Evolutionary conservation across 345 rosid genomes (phyloP).

Genomic region (Laguncularia racemosa): DNA sequence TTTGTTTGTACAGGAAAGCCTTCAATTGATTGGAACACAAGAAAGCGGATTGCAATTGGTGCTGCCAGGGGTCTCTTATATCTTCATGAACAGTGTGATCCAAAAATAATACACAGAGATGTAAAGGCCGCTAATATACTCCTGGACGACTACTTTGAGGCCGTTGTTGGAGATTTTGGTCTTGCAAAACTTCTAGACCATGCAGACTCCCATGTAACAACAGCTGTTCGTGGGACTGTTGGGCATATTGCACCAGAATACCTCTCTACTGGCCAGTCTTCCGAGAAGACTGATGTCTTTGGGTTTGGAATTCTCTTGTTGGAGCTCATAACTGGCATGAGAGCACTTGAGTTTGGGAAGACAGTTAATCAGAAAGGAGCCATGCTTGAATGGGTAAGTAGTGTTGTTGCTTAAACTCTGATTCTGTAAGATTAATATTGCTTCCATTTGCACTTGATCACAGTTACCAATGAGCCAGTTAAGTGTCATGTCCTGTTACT

Average conservation of each 20-base stretch:
- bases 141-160: slow-evolving; percentile 76
- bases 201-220: slow-evolving; percentile 85
- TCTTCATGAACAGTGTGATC: slow-evolving; percentile 93
- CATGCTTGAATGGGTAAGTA: slow-evolving; percentile 83
- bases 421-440: too few relatives aligned
- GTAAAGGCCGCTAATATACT: slow-evolving; percentile 93
- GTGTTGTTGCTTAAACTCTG: background rate
- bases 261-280: slow-evolving; percentile 94
- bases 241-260: slow-evolving; percentile 97
- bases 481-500: too few relatives aligned
- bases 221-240: slow-evolving; percentile 92
- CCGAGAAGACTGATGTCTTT: slow-evolving; percentile 93
- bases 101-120: slow-evolving; percentile 88
- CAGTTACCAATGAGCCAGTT: too few relatives aligned
- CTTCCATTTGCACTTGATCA: too few relatives aligned
- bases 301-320: slow-evolving; percentile 89
- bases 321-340: slow-evolving; percentile 91
- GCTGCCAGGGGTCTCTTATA: slow-evolving; percentile 87
- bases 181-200: slow-evolving; percentile 91
- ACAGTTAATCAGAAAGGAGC: slow-evolving; percentile 82
- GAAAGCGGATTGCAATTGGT: slow-evolving; percentile 89
- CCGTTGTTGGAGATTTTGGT: slow-evolving; percentile 94
- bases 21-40: slow-evolving; percentile 71
- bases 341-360: slow-evolving; percentile 90
- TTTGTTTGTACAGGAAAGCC: slow-evolving; percentile 51